phyloP scores from a whole-genome alignment of 2,329 filamentous ascomycete genomes.

The Eutypa lata region DNA sequence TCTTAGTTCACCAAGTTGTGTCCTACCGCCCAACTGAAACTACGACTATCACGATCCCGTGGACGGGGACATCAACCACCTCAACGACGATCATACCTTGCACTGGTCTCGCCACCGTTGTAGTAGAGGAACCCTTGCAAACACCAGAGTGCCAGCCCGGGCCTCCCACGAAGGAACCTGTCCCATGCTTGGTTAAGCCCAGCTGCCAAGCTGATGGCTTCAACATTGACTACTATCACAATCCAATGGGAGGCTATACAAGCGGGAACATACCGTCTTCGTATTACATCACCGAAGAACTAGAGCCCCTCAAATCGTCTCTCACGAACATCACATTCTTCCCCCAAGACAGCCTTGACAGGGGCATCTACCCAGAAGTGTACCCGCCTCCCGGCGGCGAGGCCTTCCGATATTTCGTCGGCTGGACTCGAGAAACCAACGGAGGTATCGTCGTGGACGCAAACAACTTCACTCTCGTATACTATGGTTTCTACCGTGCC shows the following conservation, averaged over 20 bases:
- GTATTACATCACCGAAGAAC: constrained; percentile 3
- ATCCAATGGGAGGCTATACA: not conserved
- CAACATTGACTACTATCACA: constrained; percentile 2
- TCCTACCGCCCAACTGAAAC: not conserved
- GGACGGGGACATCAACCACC: not conserved
- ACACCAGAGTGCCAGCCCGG: not conserved
- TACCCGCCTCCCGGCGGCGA: not conserved
- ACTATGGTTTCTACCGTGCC: constrained; percentile 1
- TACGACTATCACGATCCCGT: not conserved
- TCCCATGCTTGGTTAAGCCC: not conserved
- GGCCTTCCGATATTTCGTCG: not conserved
- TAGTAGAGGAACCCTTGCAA: not conserved
- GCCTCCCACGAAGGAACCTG: not conserved
- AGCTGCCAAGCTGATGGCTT: not conserved
- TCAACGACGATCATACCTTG: not conserved
- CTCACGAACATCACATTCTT: constrained; percentile 1
- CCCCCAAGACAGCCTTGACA: not conserved
- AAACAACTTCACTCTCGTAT: constrained; percentile 4
- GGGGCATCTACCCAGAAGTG: not conserved
- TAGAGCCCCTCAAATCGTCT: not conserved
- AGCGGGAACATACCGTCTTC: not conserved
- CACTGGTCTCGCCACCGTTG: not conserved
- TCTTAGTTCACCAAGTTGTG: not conserved
- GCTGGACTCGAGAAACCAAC: constrained; percentile 2
- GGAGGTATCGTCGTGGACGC: constrained; percentile 1